phyloP scores from a whole-genome alignment of 768 basidiomycete species.

The Clitopilus passeckerianus region DNA sequence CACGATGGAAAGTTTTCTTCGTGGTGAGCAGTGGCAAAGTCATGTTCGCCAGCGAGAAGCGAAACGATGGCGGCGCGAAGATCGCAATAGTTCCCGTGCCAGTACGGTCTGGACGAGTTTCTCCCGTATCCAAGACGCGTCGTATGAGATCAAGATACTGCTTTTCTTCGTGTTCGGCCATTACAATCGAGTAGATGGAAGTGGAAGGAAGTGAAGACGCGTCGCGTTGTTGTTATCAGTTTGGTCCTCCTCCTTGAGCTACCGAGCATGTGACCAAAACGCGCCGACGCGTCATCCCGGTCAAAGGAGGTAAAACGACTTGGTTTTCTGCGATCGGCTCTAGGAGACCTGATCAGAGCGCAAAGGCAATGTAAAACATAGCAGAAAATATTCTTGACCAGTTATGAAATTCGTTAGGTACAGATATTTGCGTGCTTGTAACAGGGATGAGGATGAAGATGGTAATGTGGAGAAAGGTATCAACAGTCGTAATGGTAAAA shows the following conservation, averaged over 20 bases:
- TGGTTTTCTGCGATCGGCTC: too few relatives aligned
- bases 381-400: not conserved
- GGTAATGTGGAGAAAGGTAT: too few relatives aligned
- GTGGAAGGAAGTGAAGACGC: not conserved
- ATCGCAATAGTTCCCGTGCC: conserved; percentile 91
- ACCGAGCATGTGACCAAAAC: not conserved
- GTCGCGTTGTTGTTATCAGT: not conserved
- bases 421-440: not conserved
- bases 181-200: not conserved
- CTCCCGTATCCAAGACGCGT: conserved; percentile 71
- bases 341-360: too few relatives aligned
- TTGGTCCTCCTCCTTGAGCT: not conserved
- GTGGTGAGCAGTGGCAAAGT: conserved; percentile 90
- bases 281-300: not conserved
- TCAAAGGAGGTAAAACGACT: too few relatives aligned
- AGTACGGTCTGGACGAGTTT: conserved; percentile 82
- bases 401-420: not conserved
- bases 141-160: conserved; percentile 87
- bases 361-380: too few relatives aligned
- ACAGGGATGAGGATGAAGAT: too few relatives aligned
- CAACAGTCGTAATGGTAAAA: too few relatives aligned
- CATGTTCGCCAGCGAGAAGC: conserved; percentile 77
- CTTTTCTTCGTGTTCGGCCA: conserved; percentile 64
- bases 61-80: conserved; percentile 87
- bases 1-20: conserved; percentile 89